A percentile compares a stretch with the other conserved stretches of the same genome.
phyloP scores from a whole-genome alignment of 2,329 filamentous ascomycete genomes.

The Pseudogymnoascus sp. region DNA sequence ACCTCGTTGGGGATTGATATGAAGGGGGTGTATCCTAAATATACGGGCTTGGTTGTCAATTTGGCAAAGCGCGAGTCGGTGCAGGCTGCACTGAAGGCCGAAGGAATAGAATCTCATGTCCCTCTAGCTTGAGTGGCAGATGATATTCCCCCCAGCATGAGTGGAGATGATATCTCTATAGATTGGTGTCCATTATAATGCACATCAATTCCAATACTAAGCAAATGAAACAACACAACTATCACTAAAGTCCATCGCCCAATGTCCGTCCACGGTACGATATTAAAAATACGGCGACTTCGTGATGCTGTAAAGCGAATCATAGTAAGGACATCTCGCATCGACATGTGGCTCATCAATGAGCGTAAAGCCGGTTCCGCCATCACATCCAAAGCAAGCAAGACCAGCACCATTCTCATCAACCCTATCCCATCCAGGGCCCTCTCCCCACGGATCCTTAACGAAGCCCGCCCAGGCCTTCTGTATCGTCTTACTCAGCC shows the following conservation, averaged over 20 bases:
- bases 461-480: conserved; percentile 26
- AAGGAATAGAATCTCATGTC: conserved; percentile 16
- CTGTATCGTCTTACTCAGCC: conserved; percentile 23
- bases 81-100: conserved; percentile 10
- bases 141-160: no score
- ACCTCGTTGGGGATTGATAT: conserved; percentile 17
- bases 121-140: neutral
- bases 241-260: neutral
- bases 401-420: neutral
- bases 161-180: no score
- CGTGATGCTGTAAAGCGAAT: neutral
- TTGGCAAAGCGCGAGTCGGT: conserved; percentile 13
- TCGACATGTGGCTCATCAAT: neutral
- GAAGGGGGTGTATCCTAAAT: conserved; percentile 19
- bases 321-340: neutral
- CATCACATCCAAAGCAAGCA: neutral
- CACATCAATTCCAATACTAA: no score
- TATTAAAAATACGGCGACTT: neutral
- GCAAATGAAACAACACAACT: no score
- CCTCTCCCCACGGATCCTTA: conserved; percentile 20
- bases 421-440: conserved; percentile 21
- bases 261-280: neutral
- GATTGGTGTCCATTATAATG: no score
- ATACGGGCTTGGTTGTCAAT: conserved; percentile 16
- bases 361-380: neutral